Evolutionary conservation across 176 grass and related monocot species (phyloP).

Genomic region (Aegilops bicornis): DNA sequence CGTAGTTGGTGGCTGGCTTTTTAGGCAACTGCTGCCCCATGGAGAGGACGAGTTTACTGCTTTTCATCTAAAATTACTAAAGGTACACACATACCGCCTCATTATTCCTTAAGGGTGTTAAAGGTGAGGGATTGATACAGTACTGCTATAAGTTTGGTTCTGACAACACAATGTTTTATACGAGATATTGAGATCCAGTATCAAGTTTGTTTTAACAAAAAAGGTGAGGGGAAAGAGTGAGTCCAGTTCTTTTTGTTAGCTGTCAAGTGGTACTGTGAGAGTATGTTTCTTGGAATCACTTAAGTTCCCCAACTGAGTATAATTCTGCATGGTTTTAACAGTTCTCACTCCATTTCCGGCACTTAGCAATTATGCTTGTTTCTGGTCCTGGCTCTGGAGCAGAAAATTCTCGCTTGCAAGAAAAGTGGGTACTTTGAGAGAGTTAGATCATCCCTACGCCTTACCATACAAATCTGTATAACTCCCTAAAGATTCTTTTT

Average conservation of each 20-base stretch:
- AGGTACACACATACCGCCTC: constrained; percentile 37
- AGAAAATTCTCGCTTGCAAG: not conserved
- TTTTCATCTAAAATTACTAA: constrained; percentile 67
- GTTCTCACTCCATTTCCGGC: not conserved
- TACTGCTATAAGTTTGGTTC: not conserved
- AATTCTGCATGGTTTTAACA: not conserved
- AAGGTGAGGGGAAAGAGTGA: not conserved
- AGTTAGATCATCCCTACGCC: not conserved
- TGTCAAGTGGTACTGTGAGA: not conserved
- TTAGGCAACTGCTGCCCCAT: constrained; percentile 90
- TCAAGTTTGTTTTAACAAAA: not conserved
- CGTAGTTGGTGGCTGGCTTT: constrained; percentile 92
- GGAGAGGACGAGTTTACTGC: constrained; percentile 81
- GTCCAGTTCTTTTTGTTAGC: not conserved
- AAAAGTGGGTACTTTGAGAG: not conserved
- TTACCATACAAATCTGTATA: not conserved
- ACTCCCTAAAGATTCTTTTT: not conserved
- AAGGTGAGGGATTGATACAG: not conserved
- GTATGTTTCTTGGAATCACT: not conserved
- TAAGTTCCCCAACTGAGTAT: not conserved
- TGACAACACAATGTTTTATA: not conserved
- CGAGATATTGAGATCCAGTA: not conserved
- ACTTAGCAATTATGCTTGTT: not conserved
- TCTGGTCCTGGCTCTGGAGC: not conserved
- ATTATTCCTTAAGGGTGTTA: constrained; percentile 2